Percentiles rank a stretch among this genome's conserved stretches.
These are phyloP conservation scores for Trichoderma pleuroti DNA, from an alignment of 2,329 filamentous ascomycete species.

Conservation along the genomic window DNA sequence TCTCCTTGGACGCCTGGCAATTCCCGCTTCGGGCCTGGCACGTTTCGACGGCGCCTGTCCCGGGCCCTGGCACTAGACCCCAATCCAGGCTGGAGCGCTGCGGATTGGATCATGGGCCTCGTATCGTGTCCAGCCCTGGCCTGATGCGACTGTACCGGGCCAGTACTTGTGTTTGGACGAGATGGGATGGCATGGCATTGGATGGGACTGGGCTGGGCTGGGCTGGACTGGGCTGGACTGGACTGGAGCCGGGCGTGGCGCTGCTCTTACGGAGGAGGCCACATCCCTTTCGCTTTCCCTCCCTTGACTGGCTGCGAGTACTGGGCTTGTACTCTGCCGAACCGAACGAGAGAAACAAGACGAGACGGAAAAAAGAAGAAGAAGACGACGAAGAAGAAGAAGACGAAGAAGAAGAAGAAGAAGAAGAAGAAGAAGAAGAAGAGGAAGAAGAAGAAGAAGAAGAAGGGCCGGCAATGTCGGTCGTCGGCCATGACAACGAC, in stretches of 20 bases:
- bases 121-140: slow-evolving; percentile 4
- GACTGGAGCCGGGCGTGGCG: not conserved
- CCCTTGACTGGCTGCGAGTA: not conserved
- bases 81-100: slow-evolving; percentile 6
- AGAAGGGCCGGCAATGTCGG: too few species aligned
- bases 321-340: not conserved
- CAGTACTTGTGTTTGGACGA: too few species aligned
- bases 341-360: not conserved
- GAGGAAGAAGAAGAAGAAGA: too few species aligned
- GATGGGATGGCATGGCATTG: too few species aligned
- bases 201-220: not conserved
- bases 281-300: slow-evolving; percentile 7
- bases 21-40: not conserved
- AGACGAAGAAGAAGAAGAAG: too few species aligned
- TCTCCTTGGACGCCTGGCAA: not conserved
- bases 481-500: too few species aligned
- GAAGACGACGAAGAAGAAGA: too few species aligned
- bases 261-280: not conserved
- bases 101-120: slow-evolving; percentile 6
- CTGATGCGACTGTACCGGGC: not conserved
- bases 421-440: too few species aligned
- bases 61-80: not conserved
- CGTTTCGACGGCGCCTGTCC: slow-evolving; percentile 6
- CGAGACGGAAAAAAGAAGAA: too few species aligned
- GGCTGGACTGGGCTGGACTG: not conserved